Conservation (phyloP, 768 basidiomycete species). For the Psilocybe subaeruginosa region DNA sequence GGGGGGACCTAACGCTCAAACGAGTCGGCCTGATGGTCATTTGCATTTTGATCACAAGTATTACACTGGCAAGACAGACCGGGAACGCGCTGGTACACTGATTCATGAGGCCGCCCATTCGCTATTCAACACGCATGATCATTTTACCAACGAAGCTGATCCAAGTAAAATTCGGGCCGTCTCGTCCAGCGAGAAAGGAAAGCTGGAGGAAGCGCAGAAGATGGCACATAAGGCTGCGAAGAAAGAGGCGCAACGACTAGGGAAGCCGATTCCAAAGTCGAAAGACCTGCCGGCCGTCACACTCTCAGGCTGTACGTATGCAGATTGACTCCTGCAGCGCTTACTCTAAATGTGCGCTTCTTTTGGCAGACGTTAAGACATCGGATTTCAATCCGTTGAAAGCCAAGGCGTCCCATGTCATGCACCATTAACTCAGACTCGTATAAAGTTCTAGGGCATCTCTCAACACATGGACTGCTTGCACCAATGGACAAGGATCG, state of each 20-base stretch:
- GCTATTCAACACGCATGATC: not conserved
- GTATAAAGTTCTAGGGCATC: not conserved
- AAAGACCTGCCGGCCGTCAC: not conserved
- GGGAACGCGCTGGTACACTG: not conserved
- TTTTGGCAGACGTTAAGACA: not conserved
- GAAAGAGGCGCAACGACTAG: no score
- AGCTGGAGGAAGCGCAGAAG: not conserved
- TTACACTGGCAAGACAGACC: not conserved
- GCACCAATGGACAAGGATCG: not conserved
- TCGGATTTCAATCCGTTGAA: not conserved
- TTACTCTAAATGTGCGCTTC: not conserved
- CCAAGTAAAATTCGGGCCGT: not conserved
- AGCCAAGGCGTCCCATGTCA: not conserved
- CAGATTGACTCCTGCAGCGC: not conserved
- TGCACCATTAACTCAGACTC: constrained; percentile 2
- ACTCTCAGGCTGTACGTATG: not conserved
- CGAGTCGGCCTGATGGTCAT: not conserved
- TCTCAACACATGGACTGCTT: not conserved
- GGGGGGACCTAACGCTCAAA: not conserved
- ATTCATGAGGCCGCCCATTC: constrained; percentile 7
- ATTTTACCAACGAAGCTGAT: not conserved
- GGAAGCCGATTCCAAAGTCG: not conserved
- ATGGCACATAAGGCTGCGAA: no score
- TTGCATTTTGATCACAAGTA: not conserved
- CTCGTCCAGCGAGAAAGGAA: not conserved